phyloP scores from a whole-genome alignment of 2,329 filamentous ascomycete species.

The Colletotrichum abscissum region DNA sequence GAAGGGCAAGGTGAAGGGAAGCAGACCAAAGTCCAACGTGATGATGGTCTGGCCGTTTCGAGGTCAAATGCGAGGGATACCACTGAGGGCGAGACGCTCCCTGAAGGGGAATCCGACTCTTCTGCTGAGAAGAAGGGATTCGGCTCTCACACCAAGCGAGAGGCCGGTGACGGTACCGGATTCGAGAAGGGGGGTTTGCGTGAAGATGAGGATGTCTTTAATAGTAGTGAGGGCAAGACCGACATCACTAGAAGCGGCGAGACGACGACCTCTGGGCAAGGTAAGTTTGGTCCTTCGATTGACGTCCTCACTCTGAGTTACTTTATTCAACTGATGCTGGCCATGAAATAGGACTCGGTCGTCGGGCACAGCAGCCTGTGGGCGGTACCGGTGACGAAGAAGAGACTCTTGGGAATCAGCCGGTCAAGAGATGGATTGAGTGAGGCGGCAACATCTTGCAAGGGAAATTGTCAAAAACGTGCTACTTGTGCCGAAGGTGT shows the following conservation, averaged over 20 bases:
- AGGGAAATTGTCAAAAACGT: background rate
- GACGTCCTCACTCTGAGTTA: no score
- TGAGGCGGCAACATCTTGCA: background rate
- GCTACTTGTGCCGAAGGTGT: background rate
- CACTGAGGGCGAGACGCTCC: background rate
- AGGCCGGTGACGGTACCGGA: background rate
- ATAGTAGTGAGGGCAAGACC: background rate
- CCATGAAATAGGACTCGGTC: background rate
- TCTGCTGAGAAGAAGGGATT: background rate
- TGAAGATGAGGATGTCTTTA: background rate
- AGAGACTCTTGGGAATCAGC: background rate
- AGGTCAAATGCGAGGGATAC: background rate
- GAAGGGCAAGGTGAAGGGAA: background rate
- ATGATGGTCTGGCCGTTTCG: background rate
- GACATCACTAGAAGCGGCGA: background rate
- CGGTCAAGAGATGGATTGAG: background rate
- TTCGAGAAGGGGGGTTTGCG: background rate
- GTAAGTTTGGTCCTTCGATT: background rate
- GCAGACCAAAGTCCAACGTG: background rate
- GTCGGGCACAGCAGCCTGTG: background rate
- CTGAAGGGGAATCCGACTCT: background rate
- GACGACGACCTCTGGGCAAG: background rate
- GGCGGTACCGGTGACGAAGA: background rate
- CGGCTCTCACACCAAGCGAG: background rate
- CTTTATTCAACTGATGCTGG: background rate